Percentiles rank a stretch among this genome's conserved stretches.
phyloP scores from a whole-genome alignment of 495 filamentous ascomycete genomes.

The Penicillium flavigenum region DNA sequence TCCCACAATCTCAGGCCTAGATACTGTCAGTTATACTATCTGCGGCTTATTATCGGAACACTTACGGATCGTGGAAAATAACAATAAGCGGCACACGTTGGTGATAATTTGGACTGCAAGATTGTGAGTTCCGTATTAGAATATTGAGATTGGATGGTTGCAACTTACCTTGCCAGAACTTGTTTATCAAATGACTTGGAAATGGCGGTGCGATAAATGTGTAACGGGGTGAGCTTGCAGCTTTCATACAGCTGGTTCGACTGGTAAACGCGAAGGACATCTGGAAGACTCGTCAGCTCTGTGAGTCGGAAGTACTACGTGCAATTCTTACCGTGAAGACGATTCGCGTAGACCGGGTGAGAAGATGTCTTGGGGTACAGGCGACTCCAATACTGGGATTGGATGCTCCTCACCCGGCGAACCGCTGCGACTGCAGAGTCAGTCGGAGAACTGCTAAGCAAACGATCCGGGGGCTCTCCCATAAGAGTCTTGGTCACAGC shows the following conservation, averaged over 20 bases:
- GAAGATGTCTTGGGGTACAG: constrained; percentile 51
- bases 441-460: constrained; percentile 51
- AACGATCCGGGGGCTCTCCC: constrained; percentile 83
- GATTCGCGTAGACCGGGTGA: constrained; percentile 39
- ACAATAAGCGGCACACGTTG: constrained; percentile 60
- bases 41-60: constrained; percentile 9
- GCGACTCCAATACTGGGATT: constrained; percentile 59
- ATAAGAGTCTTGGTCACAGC: constrained; percentile 91
- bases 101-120: constrained; percentile 52
- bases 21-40: neutral
- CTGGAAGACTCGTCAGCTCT: constrained; percentile 32
- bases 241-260: constrained; percentile 64
- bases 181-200: constrained; percentile 83
- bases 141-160: neutral
- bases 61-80: constrained; percentile 81
- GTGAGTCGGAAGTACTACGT: neutral
- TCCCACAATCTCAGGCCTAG: constrained; percentile 69
- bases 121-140: neutral
- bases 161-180: constrained; percentile 74
- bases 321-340: constrained; percentile 52
- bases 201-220: constrained; percentile 67
- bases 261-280: constrained; percentile 75
- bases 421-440: constrained; percentile 48
- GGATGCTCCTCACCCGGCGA: constrained; percentile 53
- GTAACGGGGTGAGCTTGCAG: constrained; percentile 71